Conservation (phyloP, 768 basidiomycete species). For the Tephrocybe sp. region DNA sequence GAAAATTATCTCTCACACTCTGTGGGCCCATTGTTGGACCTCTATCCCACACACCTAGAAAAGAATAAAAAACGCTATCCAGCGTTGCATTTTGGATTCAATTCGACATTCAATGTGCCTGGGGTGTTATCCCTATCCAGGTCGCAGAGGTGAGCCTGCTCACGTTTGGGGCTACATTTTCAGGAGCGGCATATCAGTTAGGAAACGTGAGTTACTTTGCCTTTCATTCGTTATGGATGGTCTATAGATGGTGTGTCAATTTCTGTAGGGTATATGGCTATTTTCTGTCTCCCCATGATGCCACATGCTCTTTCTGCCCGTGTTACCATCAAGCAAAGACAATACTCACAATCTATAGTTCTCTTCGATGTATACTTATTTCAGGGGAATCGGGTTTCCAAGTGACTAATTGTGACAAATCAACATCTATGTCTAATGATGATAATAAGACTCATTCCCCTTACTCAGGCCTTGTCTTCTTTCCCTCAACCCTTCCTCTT, state of each 20-base stretch:
- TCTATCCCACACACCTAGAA: constrained; percentile 64
- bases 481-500: too few species aligned
- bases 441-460: too few species aligned
- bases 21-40: constrained; percentile 30
- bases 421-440: too few species aligned
- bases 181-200: constrained; percentile 81
- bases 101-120: constrained; percentile 87
- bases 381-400: too few species aligned
- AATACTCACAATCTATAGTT: too few species aligned
- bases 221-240: not conserved
- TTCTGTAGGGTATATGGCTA: too few species aligned
- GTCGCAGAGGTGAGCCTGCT: constrained; percentile 84
- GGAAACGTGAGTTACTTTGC: constrained; percentile 54
- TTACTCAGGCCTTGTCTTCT: too few species aligned
- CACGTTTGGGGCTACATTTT: constrained; percentile 86
- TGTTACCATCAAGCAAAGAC: too few species aligned
- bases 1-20: not conserved
- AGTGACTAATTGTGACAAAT: not conserved
- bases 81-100: constrained; percentile 88
- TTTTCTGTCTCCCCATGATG: too few species aligned
- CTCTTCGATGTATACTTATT: not conserved
- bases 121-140: constrained; percentile 82
- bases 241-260: constrained; percentile 54
- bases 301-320: too few species aligned
- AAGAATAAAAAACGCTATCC: constrained; percentile 57